Conservation (phyloP, 345 rosid species). For the Lumnitzera racemosa region DNA sequence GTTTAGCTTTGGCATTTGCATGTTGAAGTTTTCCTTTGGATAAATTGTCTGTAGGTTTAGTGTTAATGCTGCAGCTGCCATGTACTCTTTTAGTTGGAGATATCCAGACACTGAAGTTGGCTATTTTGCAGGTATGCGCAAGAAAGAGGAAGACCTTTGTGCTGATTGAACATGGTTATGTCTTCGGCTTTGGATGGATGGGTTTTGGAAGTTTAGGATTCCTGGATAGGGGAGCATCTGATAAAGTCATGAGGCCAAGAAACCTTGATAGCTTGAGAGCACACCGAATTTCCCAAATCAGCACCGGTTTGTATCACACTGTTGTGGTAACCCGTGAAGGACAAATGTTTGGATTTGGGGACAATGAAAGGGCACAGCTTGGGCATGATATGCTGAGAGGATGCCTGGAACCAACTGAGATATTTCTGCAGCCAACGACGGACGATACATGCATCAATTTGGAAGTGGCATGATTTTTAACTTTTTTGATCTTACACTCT, state of each 20-base stretch:
- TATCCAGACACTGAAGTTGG: neutral
- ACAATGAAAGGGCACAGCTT: conserved; percentile 86
- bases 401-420: conserved; percentile 81
- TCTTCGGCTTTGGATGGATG: conserved; percentile 88
- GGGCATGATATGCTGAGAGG: conserved; percentile 72
- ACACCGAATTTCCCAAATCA: conserved; percentile 72
- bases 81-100: neutral
- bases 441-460: neutral
- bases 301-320: conserved; percentile 89
- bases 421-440: conserved; percentile 41
- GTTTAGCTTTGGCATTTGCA: too few species aligned
- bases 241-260: conserved; percentile 69
- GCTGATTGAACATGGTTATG: conserved; percentile 59
- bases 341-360: conserved; percentile 79
- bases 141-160: conserved; percentile 94
- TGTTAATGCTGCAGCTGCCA: neutral
- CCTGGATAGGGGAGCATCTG: conserved; percentile 63
- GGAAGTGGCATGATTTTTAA: too few species aligned
- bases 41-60: too few species aligned
- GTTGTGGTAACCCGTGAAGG: conserved; percentile 65
- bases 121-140: conserved; percentile 67
- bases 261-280: conserved; percentile 59
- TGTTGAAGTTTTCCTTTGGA: too few species aligned
- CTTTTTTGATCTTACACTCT: too few species aligned
- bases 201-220: conserved; percentile 92